Evolutionary conservation across 352 stramenopile species (phyloP).

Genomic region (Phytophthora kernoviae): DNA sequence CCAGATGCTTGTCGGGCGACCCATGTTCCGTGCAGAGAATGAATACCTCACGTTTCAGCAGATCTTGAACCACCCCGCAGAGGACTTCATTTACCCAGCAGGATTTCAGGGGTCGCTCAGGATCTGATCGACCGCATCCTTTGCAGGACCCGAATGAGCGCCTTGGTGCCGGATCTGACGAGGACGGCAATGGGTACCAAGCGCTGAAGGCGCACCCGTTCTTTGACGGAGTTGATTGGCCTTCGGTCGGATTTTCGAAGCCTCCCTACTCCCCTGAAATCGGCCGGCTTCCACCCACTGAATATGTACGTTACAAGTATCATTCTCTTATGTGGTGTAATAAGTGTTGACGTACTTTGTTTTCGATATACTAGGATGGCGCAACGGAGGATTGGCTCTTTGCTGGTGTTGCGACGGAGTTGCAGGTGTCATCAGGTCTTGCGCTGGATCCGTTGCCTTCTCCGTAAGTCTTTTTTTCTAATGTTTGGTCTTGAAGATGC

Average conservation of each 20-base stretch:
- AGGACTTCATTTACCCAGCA: slow-evolving; percentile 76
- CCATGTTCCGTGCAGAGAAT: slow-evolving; percentile 89
- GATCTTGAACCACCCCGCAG: slow-evolving; percentile 84
- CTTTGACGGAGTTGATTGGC: slow-evolving; percentile 85
- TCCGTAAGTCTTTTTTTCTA: slow-evolving; percentile 45
- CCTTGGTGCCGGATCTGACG: slow-evolving; percentile 71
- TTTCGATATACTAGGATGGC: slow-evolving; percentile 61
- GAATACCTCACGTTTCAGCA: slow-evolving; percentile 93
- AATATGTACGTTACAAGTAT: slow-evolving; percentile 52
- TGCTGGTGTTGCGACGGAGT: slow-evolving; percentile 82
- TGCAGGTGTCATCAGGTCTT: slow-evolving; percentile 86
- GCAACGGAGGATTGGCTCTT: slow-evolving; percentile 90
- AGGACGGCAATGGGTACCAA: slow-evolving; percentile 77
- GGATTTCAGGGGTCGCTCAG: slow-evolving; percentile 60
- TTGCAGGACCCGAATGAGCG: slow-evolving; percentile 73
- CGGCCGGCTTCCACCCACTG: slow-evolving; percentile 59
- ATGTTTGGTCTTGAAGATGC: slow-evolving; percentile 5
- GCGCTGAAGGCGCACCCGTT: slow-evolving; percentile 81
- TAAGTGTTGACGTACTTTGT: slow-evolving; percentile 1
- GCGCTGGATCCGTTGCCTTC: slow-evolving; percentile 61
- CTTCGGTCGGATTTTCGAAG: slow-evolving; percentile 46
- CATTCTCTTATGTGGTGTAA: not conserved
- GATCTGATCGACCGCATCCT: slow-evolving; percentile 85
- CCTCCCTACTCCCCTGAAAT: slow-evolving; percentile 72
- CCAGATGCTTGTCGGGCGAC: slow-evolving; percentile 85